phyloP scores from a whole-genome alignment of 2,329 filamentous ascomycete species.

The Raffaelea arxii region DNA sequence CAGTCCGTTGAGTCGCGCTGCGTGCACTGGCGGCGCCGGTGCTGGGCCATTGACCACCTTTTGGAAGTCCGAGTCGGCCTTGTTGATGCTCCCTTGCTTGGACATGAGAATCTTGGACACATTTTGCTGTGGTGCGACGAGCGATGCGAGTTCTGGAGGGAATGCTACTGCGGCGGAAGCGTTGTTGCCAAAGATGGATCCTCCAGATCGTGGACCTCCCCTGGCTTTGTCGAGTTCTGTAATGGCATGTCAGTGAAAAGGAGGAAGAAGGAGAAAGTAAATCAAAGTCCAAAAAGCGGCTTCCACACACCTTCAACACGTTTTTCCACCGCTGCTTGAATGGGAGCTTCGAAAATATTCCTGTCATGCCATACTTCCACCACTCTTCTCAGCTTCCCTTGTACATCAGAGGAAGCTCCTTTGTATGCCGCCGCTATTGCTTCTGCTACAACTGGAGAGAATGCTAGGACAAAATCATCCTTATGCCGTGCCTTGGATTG shows the following conservation, averaged over 20 bases:
- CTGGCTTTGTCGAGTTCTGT: conserved; percentile 54
- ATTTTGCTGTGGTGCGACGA: conserved; percentile 66
- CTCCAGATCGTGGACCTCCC: conserved; percentile 41
- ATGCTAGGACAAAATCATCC: conserved; percentile 85
- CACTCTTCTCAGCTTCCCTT: conserved; percentile 77
- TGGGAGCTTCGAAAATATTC: conserved; percentile 69
- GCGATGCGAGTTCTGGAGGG: conserved; percentile 65
- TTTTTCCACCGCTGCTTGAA: conserved; percentile 72
- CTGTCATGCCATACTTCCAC: conserved; percentile 91
- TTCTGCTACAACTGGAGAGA: conserved; percentile 85
- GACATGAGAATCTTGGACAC: conserved; percentile 63
- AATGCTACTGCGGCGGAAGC: conserved; percentile 32
- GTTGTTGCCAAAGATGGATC: conserved; percentile 57
- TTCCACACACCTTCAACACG: conserved; percentile 61
- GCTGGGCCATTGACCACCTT: conserved; percentile 49
- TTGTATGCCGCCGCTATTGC: conserved; percentile 88
- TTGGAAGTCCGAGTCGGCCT: conserved; percentile 72
- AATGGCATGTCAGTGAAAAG: no score
- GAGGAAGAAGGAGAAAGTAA: neutral
- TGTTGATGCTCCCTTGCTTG: conserved; percentile 55
- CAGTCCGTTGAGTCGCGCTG: conserved; percentile 79
- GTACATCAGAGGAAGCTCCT: conserved; percentile 74
- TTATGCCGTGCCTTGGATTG: conserved; percentile 90
- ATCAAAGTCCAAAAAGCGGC: conserved; percentile 4
- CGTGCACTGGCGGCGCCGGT: conserved; percentile 81